phyloP scores from a whole-genome alignment of 768 basidiomycete genomes.

The Suillus cothurnatus region DNA sequence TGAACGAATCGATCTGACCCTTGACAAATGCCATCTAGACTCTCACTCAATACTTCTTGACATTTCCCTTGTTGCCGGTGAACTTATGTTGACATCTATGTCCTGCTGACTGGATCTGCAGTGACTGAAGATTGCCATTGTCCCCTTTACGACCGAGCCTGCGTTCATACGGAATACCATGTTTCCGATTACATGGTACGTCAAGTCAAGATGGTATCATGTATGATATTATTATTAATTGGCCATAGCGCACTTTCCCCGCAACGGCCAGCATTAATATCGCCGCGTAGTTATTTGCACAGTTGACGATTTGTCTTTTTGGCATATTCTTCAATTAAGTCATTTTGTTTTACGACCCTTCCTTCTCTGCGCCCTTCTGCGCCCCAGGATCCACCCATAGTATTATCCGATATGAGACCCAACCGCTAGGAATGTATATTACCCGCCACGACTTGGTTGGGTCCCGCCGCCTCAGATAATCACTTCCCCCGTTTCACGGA shows the following conservation, averaged over 20 bases:
- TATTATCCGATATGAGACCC: background rate
- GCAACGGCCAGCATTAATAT: background rate
- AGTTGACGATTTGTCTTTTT: slow-evolving; percentile 7
- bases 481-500: slow-evolving; percentile 3
- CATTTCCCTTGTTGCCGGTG: background rate
- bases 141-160: background rate
- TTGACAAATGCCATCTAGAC: background rate
- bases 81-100: slow-evolving; percentile 4
- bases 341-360: background rate
- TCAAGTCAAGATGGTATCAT: background rate
- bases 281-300: background rate
- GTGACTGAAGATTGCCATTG: background rate
- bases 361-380: background rate
- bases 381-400: background rate
- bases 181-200: background rate
- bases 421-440: background rate
- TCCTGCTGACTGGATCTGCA: background rate
- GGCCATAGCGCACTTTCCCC: background rate
- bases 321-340: background rate
- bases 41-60: background rate
- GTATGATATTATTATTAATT: background rate
- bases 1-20: background rate
- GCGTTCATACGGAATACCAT: slow-evolving; percentile 5
- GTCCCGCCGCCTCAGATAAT: background rate
- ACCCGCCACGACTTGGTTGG: background rate